Conservation (phyloP, 1,284 basidiomycete species). For the Wallemia hederae region DNA sequence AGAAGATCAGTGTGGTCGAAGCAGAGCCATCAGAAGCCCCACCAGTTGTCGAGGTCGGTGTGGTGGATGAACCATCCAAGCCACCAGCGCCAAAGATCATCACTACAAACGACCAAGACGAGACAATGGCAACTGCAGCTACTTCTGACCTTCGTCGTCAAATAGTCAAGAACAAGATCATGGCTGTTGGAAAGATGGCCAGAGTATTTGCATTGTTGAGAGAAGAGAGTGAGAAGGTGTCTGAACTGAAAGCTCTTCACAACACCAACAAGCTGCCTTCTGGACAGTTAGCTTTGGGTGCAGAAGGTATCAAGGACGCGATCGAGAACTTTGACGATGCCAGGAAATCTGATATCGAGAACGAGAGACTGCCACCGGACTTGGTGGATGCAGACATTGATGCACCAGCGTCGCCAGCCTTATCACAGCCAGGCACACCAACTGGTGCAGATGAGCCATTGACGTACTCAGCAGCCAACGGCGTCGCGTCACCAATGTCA, state of each 20-base stretch:
- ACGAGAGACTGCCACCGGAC: constrained; percentile 83
- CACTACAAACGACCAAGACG: constrained; percentile 13
- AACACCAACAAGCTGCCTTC: constrained; percentile 53
- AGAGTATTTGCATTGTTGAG: constrained; percentile 84
- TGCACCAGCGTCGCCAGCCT: constrained; percentile 27
- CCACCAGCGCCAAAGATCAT: constrained; percentile 12
- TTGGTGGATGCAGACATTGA: constrained; percentile 62
- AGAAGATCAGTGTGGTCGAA: constrained; percentile 1
- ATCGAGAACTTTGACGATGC: constrained; percentile 87
- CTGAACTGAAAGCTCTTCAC: constrained; percentile 74
- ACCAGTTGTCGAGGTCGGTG: background rate
- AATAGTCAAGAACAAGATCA: constrained; percentile 89
- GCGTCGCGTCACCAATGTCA: constrained; percentile 9
- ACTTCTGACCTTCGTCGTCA: constrained; percentile 14
- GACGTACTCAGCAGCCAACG: constrained; percentile 4
- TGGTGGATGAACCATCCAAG: too few relatives aligned
- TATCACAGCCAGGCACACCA: constrained; percentile 25
- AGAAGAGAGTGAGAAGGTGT: constrained; percentile 92
- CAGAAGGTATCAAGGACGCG: constrained; percentile 84
- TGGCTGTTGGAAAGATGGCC: constrained; percentile 88
- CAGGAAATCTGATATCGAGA: constrained; percentile 97
- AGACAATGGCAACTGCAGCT: constrained; percentile 4
- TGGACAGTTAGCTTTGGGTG: constrained; percentile 58
- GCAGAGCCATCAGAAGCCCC: constrained; percentile 5
- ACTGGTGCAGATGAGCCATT: constrained; percentile 16